Base-by-base conservation (phyloP, 768 basidiomycete species). In the Leccinum incarnatum region DNA sequence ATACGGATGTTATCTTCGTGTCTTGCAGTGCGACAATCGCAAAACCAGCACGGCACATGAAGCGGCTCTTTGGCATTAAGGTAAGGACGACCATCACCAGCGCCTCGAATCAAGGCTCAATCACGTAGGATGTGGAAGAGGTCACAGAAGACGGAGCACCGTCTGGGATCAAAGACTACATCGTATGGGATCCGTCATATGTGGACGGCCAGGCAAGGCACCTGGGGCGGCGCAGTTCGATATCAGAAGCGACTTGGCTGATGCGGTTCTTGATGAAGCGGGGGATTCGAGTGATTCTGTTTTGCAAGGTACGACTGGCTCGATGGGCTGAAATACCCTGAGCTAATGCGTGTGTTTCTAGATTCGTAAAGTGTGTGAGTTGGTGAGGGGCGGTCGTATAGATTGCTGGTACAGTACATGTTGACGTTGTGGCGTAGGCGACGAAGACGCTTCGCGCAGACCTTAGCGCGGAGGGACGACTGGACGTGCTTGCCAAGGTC, bases 21-120 rank as follows among this genome's bases (percentile, higher is more conserved):
- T 93, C 92, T 10, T 95, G 93, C 67, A 93, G 90, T 60, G 93
- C 93, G 36, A 96, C 93, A 0, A 87, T 96, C 47, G 77, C 85
- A 5, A 88, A 91, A 60, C 91, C 93, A 6, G 72, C 74, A 37
- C 73, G 81, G 55, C 89, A 94, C 64, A 94, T 95, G 91, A 77
- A 76, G 58, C 81, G 78, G 36, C 81, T 96, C 47, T 90, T 92
- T 64, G 88, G 88, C 21, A 73, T 94, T 5, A 75, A 83, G 32
- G 73, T 78, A 11, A 53, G 70, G 15, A 36, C 40, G 14, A 21
- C 23, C 21, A 6, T 29, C 17, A 51, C 2, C 29, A 12, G 0
- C 47, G 29, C 15, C 48, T 9, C 15, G 12, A 29, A 45, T 30
- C 34, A 56, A 9, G 57, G 14, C 23, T 50, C 3, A 6, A 37